Evolutionary conservation across 257 asterid genomes (phyloP).

Genomic region (Anisodus tanguticus): DNA sequence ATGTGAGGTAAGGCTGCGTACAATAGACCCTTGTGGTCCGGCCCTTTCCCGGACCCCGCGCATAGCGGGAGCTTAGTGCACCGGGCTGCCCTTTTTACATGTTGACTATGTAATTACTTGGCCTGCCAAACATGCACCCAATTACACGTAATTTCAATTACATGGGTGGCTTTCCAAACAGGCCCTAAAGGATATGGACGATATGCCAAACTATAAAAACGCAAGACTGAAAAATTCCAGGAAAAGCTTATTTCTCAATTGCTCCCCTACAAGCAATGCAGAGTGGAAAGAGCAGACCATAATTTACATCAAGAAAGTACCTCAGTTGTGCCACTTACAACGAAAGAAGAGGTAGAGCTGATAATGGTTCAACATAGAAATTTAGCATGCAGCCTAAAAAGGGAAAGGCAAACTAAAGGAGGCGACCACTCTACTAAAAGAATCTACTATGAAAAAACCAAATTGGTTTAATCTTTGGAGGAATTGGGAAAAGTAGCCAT

Average conservation of each 20-base stretch:
- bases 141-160: no score
- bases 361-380: neutral
- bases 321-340: neutral
- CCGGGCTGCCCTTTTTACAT: no score
- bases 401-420: neutral
- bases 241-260: neutral
- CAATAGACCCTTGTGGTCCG: no score
- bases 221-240: neutral
- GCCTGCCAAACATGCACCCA: no score
- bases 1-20: no score
- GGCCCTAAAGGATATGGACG: neutral
- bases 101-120: no score
- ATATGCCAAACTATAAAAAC: neutral
- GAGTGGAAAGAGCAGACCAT: constrained; percentile 4
- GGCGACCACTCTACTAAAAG: neutral
- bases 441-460: neutral
- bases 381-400: neutral
- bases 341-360: neutral
- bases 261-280: neutral
- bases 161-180: no score
- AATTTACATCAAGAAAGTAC: neutral
- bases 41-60: no score
- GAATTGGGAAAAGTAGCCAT: neutral
- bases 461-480: neutral
- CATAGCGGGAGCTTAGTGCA: no score